Evolutionary conservation across 305 asterid genomes (phyloP).

Genomic region (Petunia hybrid): DNA sequence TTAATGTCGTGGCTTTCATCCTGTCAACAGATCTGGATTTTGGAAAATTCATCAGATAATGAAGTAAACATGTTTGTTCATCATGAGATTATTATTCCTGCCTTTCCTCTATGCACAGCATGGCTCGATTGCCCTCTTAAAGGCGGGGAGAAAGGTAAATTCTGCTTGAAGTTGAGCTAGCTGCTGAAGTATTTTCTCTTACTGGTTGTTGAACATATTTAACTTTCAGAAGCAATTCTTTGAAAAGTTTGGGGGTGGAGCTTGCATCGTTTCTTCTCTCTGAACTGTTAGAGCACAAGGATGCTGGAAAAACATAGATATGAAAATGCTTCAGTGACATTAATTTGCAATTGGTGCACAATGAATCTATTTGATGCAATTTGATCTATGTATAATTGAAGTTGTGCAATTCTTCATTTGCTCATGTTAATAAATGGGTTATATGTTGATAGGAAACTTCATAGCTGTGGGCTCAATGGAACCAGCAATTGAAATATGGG

Average conservation of each 20-base stretch:
- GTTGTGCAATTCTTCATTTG: background rate
- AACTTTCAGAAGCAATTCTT: background rate
- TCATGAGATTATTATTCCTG: slow-evolving; percentile 86
- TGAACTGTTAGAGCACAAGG: too few relatives aligned
- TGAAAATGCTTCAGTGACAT: too few relatives aligned
- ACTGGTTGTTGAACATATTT: background rate
- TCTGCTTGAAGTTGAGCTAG: slow-evolving; percentile 3
- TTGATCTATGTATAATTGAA: background rate
- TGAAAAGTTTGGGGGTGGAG: too few relatives aligned
- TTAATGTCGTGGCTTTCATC: slow-evolving; percentile 31
- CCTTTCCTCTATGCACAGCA: slow-evolving; percentile 89
- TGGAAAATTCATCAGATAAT: slow-evolving; percentile 63
- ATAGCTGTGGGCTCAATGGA: slow-evolving; percentile 93
- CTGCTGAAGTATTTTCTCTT: background rate
- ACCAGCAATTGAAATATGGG: slow-evolving; percentile 97
- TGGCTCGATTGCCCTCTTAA: slow-evolving; percentile 93
- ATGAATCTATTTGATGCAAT: background rate
- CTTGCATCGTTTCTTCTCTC: too few relatives aligned
- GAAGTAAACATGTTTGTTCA: slow-evolving; percentile 78
- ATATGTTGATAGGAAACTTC: slow-evolving; percentile 69
- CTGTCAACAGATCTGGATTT: slow-evolving; percentile 71
- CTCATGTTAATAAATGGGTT: slow-evolving; percentile 32
- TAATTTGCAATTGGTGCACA: background rate
- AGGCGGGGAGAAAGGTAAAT: slow-evolving; percentile 80
- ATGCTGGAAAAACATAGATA: too few relatives aligned